phyloP scores from a whole-genome alignment of 305 asterid genomes.

The Solanum hybrid region DNA sequence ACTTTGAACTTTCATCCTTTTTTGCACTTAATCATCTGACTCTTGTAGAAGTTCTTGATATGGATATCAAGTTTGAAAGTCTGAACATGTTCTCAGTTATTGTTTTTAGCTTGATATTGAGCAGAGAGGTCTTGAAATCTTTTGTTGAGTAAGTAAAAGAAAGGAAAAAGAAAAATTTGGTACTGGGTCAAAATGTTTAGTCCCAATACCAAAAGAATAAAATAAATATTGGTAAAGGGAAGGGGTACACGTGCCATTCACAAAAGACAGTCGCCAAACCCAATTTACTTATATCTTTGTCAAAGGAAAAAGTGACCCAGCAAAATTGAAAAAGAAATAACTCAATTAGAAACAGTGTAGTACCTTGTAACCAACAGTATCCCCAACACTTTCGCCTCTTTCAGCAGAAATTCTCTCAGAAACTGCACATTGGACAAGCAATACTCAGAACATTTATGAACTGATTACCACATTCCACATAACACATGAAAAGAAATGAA shows the following conservation, averaged over 20 bases:
- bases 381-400: conserved; percentile 87
- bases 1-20: background rate
- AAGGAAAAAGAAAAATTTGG: background rate
- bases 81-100: background rate
- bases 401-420: conserved; percentile 94
- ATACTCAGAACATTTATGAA: background rate
- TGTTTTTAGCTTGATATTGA: background rate
- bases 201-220: background rate
- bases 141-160: background rate
- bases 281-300: background rate
- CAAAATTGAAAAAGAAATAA: background rate
- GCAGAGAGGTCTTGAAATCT: background rate
- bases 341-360: background rate
- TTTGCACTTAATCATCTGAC: background rate
- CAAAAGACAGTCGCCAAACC: background rate
- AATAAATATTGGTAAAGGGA: background rate
- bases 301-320: background rate
- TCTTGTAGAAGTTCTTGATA: background rate
- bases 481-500: background rate
- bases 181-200: background rate
- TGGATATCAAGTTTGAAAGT: background rate
- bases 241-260: background rate
- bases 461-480: background rate
- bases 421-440: conserved; percentile 44
- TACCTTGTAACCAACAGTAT: conserved; percentile 96